These are phyloP conservation scores for Cucumis melo DNA, from an alignment of 306 rosid species.

Conservation along the genomic window DNA sequence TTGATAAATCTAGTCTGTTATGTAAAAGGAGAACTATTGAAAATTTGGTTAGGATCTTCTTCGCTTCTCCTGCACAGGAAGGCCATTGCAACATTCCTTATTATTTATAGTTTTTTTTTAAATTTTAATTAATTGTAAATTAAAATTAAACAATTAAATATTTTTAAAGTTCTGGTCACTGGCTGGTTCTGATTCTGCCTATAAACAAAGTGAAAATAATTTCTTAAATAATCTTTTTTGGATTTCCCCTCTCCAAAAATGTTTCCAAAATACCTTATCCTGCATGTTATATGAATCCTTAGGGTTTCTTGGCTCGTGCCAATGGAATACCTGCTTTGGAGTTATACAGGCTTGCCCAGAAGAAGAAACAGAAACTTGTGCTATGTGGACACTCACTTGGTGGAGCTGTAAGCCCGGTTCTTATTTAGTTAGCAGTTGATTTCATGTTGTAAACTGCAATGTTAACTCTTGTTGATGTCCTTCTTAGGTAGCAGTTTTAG, in stretches of 20 bases:
- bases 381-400: constrained; percentile 98
- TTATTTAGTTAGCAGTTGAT: not conserved
- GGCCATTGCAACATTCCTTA: not conserved
- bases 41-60: not conserved
- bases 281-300: constrained; percentile 1
- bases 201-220: not conserved
- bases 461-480: constrained; percentile 11
- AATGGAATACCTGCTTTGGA: constrained; percentile 98
- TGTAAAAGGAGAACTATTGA: not conserved
- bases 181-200: not conserved
- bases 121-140: not conserved
- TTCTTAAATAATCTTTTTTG: not conserved
- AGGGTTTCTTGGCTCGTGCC: constrained; percentile 99
- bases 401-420: constrained; percentile 72
- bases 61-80: not conserved
- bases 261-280: not conserved
- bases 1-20: not conserved
- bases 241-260: not conserved
- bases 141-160: not conserved
- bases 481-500: constrained; percentile 77
- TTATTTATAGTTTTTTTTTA: not conserved
- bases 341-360: constrained; percentile 87
- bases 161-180: not conserved
- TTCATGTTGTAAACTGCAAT: constrained; percentile 1
- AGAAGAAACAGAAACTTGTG: constrained; percentile 86